Evolutionary conservation across 495 filamentous ascomycete genomes (phyloP).

Genomic region (Hyaloscypha finlandica): DNA sequence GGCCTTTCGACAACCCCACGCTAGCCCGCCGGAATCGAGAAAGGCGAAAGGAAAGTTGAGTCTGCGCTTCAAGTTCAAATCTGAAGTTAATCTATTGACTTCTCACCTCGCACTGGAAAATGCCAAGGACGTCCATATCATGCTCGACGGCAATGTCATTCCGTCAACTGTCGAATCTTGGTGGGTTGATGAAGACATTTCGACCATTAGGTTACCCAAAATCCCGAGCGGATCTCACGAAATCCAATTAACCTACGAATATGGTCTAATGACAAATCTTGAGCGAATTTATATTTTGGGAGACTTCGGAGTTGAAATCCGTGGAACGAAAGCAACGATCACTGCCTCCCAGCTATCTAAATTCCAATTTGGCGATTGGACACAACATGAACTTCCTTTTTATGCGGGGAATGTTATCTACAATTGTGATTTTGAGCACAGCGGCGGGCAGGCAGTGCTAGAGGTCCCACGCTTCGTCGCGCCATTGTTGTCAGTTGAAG

Average conservation of each 20-base stretch:
- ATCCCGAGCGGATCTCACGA: constrained; percentile 12
- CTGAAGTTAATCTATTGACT: constrained; percentile 1
- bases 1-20: constrained; percentile 26
- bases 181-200: constrained; percentile 35
- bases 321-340: constrained; percentile 16
- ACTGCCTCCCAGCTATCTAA: background rate
- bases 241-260: constrained; percentile 3
- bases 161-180: constrained; percentile 9
- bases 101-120: constrained; percentile 29
- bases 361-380: constrained; percentile 27
- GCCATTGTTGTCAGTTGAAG: background rate
- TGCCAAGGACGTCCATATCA: constrained; percentile 14
- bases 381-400: constrained; percentile 30
- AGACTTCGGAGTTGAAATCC: constrained; percentile 20
- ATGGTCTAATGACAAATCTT: constrained; percentile 31
- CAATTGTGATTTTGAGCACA: constrained; percentile 12
- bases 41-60: too few relatives aligned
- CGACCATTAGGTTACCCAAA: background rate
- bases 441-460: background rate
- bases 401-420: constrained; percentile 34
- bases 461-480: constrained; percentile 20
- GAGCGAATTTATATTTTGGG: constrained; percentile 34
- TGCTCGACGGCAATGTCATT: constrained; percentile 12
- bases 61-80: constrained; percentile 18
- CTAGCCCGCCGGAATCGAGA: background rate